phyloP scores from a whole-genome alignment of 352 stramenopile genomes.

The Pythium utonaiense region DNA sequence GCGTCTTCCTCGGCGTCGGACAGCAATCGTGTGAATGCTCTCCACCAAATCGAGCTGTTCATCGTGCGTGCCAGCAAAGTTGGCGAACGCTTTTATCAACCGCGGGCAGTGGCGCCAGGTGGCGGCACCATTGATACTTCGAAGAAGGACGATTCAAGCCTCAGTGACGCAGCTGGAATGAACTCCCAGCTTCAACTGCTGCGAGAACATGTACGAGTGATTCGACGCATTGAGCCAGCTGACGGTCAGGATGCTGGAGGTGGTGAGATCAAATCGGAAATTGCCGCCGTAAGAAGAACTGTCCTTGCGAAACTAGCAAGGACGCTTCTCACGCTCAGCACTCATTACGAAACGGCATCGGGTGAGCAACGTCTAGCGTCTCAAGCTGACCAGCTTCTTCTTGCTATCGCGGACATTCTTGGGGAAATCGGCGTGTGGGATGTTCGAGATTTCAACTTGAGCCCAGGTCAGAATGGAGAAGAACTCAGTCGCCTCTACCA shows the following conservation, averaged over 20 bases:
- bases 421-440: constrained; percentile 66
- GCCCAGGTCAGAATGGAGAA: constrained; percentile 37
- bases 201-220: constrained; percentile 14
- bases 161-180: constrained; percentile 5
- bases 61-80: constrained; percentile 40
- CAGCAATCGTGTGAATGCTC: constrained; percentile 16
- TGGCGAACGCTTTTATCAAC: constrained; percentile 54
- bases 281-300: not conserved
- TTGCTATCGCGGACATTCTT: constrained; percentile 53
- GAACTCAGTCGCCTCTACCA: constrained; percentile 55
- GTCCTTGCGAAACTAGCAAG: constrained; percentile 41
- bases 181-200: constrained; percentile 10
- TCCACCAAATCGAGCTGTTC: constrained; percentile 60
- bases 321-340: constrained; percentile 52
- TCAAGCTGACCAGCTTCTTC: not conserved
- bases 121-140: not conserved
- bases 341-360: constrained; percentile 8
- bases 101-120: constrained; percentile 10
- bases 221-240: not conserved
- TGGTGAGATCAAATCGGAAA: constrained; percentile 5
- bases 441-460: constrained; percentile 58
- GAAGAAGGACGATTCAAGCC: not conserved
- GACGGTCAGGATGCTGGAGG: not conserved
- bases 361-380: not conserved
- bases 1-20: not conserved